Percentiles rank a stretch among this genome's conserved stretches.
Evolutionary conservation across 495 filamentous ascomycete species (phyloP).

Genomic region (Glarea lozoyensis): DNA sequence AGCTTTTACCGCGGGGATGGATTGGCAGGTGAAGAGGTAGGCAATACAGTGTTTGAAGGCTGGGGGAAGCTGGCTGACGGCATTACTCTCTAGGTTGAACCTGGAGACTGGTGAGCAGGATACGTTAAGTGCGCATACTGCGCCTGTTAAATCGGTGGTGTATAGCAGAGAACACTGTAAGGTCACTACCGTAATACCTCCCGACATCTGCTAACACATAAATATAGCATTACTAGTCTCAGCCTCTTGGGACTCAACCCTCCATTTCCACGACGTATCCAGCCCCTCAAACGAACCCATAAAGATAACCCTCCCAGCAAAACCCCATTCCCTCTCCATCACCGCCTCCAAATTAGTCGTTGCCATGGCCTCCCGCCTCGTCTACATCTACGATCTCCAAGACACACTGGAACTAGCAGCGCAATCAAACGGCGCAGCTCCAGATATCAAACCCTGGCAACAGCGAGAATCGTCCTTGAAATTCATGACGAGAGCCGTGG

Average conservation of each 20-base stretch:
- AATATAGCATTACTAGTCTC: slow-evolving; percentile 62
- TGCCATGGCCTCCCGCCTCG: slow-evolving; percentile 84
- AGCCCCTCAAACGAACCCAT: slow-evolving; percentile 35
- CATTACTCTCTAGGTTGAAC: slow-evolving; percentile 48
- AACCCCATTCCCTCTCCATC: slow-evolving; percentile 79
- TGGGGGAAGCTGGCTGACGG: background rate
- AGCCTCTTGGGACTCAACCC: slow-evolving; percentile 84
- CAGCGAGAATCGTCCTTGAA: slow-evolving; percentile 84
- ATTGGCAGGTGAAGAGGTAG: slow-evolving; percentile 73
- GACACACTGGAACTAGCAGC: slow-evolving; percentile 47
- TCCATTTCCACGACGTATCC: slow-evolving; percentile 67
- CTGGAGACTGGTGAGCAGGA: slow-evolving; percentile 61
- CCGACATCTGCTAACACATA: slow-evolving; percentile 17
- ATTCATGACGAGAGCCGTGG: slow-evolving; percentile 86
- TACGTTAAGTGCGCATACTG: slow-evolving; percentile 67
- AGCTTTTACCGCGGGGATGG: slow-evolving; percentile 77
- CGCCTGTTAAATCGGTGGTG: slow-evolving; percentile 71
- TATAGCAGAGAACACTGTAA: slow-evolving; percentile 67
- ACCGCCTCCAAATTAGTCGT: slow-evolving; percentile 80
- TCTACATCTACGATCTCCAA: slow-evolving; percentile 88
- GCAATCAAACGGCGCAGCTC: slow-evolving; percentile 30
- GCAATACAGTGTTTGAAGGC: too few species aligned
- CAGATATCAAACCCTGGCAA: slow-evolving; percentile 72
- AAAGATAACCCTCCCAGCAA: slow-evolving; percentile 62
- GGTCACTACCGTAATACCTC: too few species aligned